Evolutionary conservation across 148 eudicot genomes (phyloP).

Genomic region (Polygonum aviculare): DNA sequence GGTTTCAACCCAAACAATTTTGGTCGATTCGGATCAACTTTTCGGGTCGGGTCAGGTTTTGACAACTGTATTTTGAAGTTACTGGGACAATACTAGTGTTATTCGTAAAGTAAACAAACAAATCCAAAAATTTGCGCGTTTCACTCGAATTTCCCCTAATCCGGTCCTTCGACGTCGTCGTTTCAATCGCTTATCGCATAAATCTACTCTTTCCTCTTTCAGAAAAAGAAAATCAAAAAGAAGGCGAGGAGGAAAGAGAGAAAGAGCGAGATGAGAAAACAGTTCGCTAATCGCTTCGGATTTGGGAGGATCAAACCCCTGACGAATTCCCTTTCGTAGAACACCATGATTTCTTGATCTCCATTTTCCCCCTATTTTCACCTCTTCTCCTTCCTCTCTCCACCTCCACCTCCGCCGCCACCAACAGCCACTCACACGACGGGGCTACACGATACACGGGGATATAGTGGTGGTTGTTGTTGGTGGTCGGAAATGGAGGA

Average conservation of each 20-base stretch:
- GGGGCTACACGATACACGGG: neutral
- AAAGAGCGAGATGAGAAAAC: neutral
- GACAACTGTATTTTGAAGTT: too few species aligned
- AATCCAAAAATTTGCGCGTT: neutral
- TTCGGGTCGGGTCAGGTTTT: too few species aligned
- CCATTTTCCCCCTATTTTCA: neutral
- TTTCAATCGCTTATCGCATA: neutral
- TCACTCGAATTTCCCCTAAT: too few species aligned
- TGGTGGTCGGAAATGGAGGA: neutral
- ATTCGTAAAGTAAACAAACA: neutral
- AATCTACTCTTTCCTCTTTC: neutral
- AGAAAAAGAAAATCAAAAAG: neutral
- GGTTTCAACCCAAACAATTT: too few species aligned
- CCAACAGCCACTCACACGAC: neutral
- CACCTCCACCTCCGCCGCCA: slow-evolving; percentile 9
- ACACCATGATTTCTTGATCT: slow-evolving; percentile 3
- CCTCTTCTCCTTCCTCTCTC: slow-evolving; percentile 2
- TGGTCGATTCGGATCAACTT: too few species aligned
- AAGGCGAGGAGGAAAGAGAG: neutral
- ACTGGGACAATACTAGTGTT: neutral
- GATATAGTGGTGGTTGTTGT: neutral
- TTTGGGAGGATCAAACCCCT: slow-evolving; percentile 9
- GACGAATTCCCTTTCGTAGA: neutral
- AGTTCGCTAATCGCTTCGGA: neutral
- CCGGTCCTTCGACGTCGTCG: neutral